These are phyloP conservation scores for Neurospora sp. DNA, from an alignment of 2,329 filamentous ascomycete species.

Conservation along the genomic window DNA sequence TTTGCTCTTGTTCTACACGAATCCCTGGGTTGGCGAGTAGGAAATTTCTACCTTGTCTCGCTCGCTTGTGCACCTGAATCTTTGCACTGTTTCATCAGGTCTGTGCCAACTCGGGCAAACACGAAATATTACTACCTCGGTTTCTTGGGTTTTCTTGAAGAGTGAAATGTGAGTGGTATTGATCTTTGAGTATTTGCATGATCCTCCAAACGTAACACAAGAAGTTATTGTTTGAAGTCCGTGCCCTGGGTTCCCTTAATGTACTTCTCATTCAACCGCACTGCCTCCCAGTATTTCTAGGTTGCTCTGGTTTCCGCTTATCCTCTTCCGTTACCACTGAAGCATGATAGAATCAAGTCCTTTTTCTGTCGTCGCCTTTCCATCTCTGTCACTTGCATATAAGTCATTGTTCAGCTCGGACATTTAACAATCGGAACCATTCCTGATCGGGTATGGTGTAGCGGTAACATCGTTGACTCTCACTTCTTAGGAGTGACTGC, in stretches of 20 bases:
- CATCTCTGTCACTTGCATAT: no score
- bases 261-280: no score
- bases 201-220: not conserved
- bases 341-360: no score
- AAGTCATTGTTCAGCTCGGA: fast-evolving
- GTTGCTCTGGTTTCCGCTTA: no score
- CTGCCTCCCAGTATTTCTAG: no score
- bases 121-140: not conserved
- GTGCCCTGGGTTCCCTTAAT: no score
- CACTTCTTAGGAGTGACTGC: not conserved
- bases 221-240: no score
- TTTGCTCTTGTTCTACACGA: constrained; percentile 50
- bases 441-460: not conserved
- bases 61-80: not conserved
- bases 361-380: no score
- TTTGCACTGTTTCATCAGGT: not conserved
- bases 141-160: not conserved
- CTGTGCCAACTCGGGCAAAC: not conserved
- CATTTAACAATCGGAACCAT: not conserved
- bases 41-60: not conserved
- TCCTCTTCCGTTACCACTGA: no score
- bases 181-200: not conserved
- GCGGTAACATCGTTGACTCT: not conserved
- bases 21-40: constrained; percentile 49
- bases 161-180: not conserved